Conservation (phyloP, 208 protist genomes). For the Crithidia acanthocephali region DNA sequence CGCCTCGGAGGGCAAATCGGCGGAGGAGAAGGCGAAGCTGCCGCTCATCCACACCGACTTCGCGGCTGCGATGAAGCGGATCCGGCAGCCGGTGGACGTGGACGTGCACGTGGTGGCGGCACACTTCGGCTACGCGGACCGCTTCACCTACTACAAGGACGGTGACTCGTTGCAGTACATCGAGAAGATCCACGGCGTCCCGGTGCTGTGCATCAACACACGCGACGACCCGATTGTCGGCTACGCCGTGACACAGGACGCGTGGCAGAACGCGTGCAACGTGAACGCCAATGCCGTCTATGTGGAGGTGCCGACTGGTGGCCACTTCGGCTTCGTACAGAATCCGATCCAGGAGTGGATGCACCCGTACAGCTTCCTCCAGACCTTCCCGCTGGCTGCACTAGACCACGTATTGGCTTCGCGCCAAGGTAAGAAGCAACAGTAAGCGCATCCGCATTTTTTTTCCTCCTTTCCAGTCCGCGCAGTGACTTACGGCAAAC, state of each 20-base stretch:
- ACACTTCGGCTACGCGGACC: conserved; percentile 48
- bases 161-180: conserved; percentile 41
- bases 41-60: conserved; percentile 25
- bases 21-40: conserved; percentile 21
- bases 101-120: conserved; percentile 50
- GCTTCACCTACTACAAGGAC: conserved; percentile 54
- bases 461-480: conserved; percentile 1
- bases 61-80: conserved; percentile 14
- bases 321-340: conserved; percentile 64
- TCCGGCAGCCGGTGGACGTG: conserved; percentile 38
- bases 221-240: conserved; percentile 62
- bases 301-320: conserved; percentile 58
- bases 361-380: conserved; percentile 21
- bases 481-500: too few species aligned
- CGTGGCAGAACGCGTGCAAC: conserved; percentile 46
- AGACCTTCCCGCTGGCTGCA: conserved; percentile 33
- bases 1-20: conserved; percentile 26
- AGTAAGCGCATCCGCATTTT: not conserved
- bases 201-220: conserved; percentile 49
- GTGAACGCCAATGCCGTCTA: conserved; percentile 44
- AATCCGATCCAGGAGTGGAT: conserved; percentile 41
- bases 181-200: conserved; percentile 28
- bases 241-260: conserved; percentile 21
- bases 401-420: conserved; percentile 19
- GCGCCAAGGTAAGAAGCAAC: conserved; percentile 5